These are phyloP conservation scores for Myrmaecium sp. DNA, from an alignment of 2,329 filamentous ascomycete species.

Conservation along the genomic window DNA sequence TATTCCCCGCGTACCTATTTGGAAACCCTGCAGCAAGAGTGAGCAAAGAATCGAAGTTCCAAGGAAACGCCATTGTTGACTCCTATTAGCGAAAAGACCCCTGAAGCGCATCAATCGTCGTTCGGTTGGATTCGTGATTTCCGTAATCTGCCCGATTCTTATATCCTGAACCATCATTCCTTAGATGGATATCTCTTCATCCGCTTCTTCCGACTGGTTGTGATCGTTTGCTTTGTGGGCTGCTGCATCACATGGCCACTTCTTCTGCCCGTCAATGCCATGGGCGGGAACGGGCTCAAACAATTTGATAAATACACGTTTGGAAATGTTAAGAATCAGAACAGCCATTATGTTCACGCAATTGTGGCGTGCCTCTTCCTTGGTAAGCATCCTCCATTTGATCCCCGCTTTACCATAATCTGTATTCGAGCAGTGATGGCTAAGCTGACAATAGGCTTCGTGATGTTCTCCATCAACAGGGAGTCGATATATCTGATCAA, in stretches of 20 bases:
- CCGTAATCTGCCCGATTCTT: constrained; percentile 24
- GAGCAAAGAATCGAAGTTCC: not conserved
- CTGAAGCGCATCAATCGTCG: constrained; percentile 1
- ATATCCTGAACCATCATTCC: constrained; percentile 30
- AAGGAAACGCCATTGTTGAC: not conserved
- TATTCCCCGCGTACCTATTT: constrained; percentile 32
- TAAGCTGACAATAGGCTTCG: too few species aligned
- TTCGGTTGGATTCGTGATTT: constrained; percentile 24
- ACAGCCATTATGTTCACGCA: constrained; percentile 28
- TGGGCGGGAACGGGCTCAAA: constrained; percentile 17
- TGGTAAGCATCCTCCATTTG: constrained; percentile 6
- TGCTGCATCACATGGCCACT: constrained; percentile 28
- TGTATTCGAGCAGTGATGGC: too few species aligned
- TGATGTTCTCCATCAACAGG: constrained; percentile 27
- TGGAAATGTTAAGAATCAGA: constrained; percentile 17
- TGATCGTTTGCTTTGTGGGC: constrained; percentile 13
- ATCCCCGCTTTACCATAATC: too few species aligned
- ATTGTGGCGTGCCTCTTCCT: constrained; percentile 27
- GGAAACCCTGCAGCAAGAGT: constrained; percentile 4
- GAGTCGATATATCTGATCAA: constrained; percentile 32
- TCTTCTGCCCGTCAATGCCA: constrained; percentile 29
- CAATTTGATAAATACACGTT: constrained; percentile 23
- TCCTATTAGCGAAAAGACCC: constrained; percentile 3
- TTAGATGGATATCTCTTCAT: constrained; percentile 32
- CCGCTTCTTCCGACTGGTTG: constrained; percentile 22